phyloP scores from a whole-genome alignment of 805 yeast species.

The Starmerella davenportii region DNA sequence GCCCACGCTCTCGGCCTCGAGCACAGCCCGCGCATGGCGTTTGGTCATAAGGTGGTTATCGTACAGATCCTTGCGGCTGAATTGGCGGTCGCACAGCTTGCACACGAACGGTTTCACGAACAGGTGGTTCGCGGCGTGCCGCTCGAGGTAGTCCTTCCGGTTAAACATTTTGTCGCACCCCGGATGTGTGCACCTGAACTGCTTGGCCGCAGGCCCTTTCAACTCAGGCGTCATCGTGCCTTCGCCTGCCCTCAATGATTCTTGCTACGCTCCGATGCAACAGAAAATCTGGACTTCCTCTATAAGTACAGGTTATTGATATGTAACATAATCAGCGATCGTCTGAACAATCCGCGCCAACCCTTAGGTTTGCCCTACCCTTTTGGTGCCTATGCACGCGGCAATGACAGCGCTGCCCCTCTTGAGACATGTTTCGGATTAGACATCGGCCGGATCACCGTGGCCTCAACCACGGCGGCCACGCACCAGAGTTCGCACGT shows the following conservation, averaged over 20 bases:
- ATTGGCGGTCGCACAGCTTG: slow-evolving; percentile 22
- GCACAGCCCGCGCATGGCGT: slow-evolving; percentile 20
- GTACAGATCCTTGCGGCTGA: slow-evolving; percentile 22
- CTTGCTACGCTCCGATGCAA: too few relatives aligned
- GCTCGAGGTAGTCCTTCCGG: slow-evolving; percentile 23
- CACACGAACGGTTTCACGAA: slow-evolving; percentile 23
- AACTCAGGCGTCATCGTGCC: background rate
- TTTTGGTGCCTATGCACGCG: too few relatives aligned
- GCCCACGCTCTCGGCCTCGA: slow-evolving; percentile 2
- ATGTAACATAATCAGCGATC: background rate
- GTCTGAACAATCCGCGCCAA: too few relatives aligned
- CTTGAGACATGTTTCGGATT: too few relatives aligned
- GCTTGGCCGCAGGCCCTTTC: slow-evolving; percentile 9
- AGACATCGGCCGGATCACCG: too few relatives aligned
- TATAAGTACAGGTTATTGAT: background rate
- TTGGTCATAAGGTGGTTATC: slow-evolving; percentile 23
- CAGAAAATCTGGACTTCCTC: background rate
- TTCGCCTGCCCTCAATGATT: too few relatives aligned
- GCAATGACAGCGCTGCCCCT: too few relatives aligned
- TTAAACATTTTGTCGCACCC: slow-evolving; percentile 23
- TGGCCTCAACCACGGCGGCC: too few relatives aligned
- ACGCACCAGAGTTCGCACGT: too few relatives aligned
- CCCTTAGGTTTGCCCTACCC: too few relatives aligned
- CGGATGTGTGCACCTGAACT: slow-evolving; percentile 22
- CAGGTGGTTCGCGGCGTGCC: slow-evolving; percentile 25